These are phyloP conservation scores for Hemisphaericaspora nanyangensis DNA, from an alignment of 805 yeast genomes.

Conservation along the genomic window DNA sequence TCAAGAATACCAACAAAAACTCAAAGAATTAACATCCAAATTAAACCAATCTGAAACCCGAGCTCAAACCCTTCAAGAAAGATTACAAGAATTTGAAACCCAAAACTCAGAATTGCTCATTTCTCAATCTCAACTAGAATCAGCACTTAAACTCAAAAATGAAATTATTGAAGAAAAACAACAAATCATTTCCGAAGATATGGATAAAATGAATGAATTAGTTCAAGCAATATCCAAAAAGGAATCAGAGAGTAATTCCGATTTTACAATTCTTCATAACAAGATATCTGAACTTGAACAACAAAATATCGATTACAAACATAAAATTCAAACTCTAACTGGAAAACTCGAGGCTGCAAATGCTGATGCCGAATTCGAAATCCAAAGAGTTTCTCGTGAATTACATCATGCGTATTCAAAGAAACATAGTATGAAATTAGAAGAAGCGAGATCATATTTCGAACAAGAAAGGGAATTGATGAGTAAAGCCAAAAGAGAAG, in stretches of 20 bases:
- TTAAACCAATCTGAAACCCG: slow-evolving; percentile 1
- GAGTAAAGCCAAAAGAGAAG: slow-evolving; percentile 40
- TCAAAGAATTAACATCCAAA: background rate
- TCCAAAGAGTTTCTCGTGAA: slow-evolving; percentile 64
- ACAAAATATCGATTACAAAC: slow-evolving; percentile 8
- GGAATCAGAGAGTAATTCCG: slow-evolving; percentile 9
- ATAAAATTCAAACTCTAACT: slow-evolving; percentile 13
- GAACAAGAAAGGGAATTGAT: slow-evolving; percentile 37
- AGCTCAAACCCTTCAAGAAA: slow-evolving; percentile 4
- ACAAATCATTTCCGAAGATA: slow-evolving; percentile 27
- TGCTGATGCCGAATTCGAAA: slow-evolving; percentile 47
- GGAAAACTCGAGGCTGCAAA: slow-evolving; percentile 37
- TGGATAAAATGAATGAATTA: slow-evolving; percentile 26
- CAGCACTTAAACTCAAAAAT: slow-evolving; percentile 1
- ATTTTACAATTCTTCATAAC: slow-evolving; percentile 2
- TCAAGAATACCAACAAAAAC: slow-evolving; percentile 4
- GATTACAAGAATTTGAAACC: slow-evolving; percentile 5
- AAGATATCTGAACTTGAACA: slow-evolving; percentile 9
- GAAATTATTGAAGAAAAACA: slow-evolving; percentile 21
- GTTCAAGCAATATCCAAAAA: slow-evolving; percentile 18
- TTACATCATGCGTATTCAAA: slow-evolving; percentile 70
- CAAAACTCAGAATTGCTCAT: slow-evolving; percentile 5
- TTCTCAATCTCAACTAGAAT: slow-evolving; percentile 5
- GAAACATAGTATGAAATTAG: slow-evolving; percentile 72
- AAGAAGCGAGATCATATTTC: slow-evolving; percentile 40